Conservation (phyloP, 192 early-diverging fungal species). For the Neocallimastix lanati region DNA sequence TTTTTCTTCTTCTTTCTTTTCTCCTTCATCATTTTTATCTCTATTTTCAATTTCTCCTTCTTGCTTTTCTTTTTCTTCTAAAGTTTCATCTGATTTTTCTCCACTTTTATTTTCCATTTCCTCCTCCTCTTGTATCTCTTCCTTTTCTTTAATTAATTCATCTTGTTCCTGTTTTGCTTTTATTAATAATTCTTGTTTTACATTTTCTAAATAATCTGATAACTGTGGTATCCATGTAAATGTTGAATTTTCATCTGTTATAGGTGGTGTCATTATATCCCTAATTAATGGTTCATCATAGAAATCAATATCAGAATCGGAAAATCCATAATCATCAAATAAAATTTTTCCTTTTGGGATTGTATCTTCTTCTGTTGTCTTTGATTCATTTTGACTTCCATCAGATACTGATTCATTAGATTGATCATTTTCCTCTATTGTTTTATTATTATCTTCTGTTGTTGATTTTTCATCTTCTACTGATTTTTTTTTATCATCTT, state of each 20-base stretch:
- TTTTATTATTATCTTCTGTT: too few species aligned
- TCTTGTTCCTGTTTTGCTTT: background rate
- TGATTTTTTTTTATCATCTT: too few species aligned
- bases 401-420: background rate
- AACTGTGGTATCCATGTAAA: background rate
- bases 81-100: background rate
- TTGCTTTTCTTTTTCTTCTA: background rate
- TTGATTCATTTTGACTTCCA: too few species aligned
- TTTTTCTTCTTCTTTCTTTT: background rate
- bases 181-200: background rate
- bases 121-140: too few species aligned
- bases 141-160: background rate
- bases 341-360: background rate
- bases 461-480: too few species aligned
- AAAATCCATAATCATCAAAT: background rate
- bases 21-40: background rate
- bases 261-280: background rate
- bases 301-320: background rate
- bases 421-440: background rate
- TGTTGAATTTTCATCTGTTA: background rate
- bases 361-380: background rate
- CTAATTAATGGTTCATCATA: background rate
- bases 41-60: background rate
- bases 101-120: background rate
- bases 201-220: background rate